Conservation (phyloP, 202 grass and related monocot genomes). For the Cymbopogon flexuosus region DNA sequence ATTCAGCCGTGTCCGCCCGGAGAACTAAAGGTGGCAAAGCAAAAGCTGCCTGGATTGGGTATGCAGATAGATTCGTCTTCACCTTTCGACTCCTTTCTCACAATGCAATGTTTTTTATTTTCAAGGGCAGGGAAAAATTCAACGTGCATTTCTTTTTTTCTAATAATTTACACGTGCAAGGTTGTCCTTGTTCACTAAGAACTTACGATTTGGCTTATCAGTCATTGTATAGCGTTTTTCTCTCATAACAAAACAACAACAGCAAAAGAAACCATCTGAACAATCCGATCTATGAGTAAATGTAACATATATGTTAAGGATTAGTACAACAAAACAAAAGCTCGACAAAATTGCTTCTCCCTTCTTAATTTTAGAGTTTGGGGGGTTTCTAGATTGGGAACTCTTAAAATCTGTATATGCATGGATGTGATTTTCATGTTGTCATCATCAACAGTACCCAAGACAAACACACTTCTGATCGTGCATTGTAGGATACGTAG, state of each 20-base stretch:
- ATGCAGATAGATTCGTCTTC: not conserved
- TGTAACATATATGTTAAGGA: not conserved
- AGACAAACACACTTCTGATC: constrained; percentile 9
- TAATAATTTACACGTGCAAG: not conserved
- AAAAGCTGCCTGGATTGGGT: not conserved
- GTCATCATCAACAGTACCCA: constrained; percentile 3
- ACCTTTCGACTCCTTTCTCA: not conserved
- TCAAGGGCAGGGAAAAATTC: not conserved
- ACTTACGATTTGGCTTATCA: too few relatives aligned
- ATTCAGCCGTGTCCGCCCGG: not conserved
- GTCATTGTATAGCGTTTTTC: too few relatives aligned
- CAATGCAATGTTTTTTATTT: not conserved
- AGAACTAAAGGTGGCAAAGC: not conserved
- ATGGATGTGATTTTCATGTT: not conserved
- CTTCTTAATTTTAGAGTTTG: not conserved
- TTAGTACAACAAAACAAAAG: not conserved
- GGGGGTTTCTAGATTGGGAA: not conserved
- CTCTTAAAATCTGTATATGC: not conserved
- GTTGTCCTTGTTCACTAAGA: too few relatives aligned
- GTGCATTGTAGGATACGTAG: not conserved
- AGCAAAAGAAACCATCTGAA: too few relatives aligned
- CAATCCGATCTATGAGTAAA: not conserved
- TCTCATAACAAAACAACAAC: too few relatives aligned
- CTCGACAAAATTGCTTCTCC: too few relatives aligned
- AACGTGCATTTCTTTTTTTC: not conserved